These are phyloP conservation scores for Arthrobotrys conoides DNA, from an alignment of 2,329 filamentous ascomycete genomes.

Conservation along the genomic window DNA sequence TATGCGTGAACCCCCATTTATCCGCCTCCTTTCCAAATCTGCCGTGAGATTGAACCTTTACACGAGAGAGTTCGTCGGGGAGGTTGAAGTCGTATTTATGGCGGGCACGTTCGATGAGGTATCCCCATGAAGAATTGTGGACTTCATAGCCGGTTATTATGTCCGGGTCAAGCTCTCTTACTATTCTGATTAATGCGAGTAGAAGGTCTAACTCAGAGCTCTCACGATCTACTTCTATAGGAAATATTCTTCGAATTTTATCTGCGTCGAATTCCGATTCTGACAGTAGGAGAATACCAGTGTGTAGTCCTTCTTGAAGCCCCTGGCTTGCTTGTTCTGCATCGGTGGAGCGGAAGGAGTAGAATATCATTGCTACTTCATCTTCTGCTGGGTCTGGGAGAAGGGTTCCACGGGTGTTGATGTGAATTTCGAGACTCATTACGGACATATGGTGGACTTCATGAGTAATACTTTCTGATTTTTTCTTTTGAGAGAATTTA, in stretches of 20 bases:
- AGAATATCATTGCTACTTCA: constrained; percentile 89
- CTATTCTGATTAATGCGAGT: constrained; percentile 86
- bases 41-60: constrained; percentile 85
- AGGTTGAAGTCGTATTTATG: constrained; percentile 87
- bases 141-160: constrained; percentile 96
- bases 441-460: constrained; percentile 95
- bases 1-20: constrained; percentile 93
- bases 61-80: constrained; percentile 89
- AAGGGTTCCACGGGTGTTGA: constrained; percentile 85
- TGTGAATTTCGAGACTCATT: constrained; percentile 93
- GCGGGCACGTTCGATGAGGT: constrained; percentile 88
- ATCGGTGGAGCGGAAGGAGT: constrained; percentile 86
- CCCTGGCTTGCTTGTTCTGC: constrained; percentile 71
- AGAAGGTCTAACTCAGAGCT: constrained; percentile 86
- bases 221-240: constrained; percentile 80
- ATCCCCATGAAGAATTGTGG: constrained; percentile 94
- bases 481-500: constrained; percentile 84
- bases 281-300: constrained; percentile 81
- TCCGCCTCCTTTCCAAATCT: constrained; percentile 88
- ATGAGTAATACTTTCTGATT: constrained; percentile 82
- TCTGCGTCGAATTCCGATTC: constrained; percentile 74
- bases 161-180: constrained; percentile 87
- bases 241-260: constrained; percentile 75
- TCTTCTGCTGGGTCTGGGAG: constrained; percentile 92
- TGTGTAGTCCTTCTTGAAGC: constrained; percentile 70